Evolutionary conservation across 805 yeast species (phyloP).

Genomic region (Metschnikowia cerradonensis): DNA sequence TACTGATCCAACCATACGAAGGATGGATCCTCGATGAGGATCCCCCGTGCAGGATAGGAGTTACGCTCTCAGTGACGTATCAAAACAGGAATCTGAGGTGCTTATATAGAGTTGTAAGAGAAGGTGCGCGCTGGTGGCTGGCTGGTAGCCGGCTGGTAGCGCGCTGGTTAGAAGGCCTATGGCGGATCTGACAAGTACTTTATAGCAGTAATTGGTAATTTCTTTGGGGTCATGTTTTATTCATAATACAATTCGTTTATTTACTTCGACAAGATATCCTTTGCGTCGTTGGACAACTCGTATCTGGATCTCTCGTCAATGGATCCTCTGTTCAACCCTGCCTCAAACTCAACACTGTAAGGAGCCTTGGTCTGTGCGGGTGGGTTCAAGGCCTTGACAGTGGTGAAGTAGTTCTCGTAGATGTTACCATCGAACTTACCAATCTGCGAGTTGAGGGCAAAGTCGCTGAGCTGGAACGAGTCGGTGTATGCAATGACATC

Average conservation of each 20-base stretch:
- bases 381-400: slow-evolving; percentile 18
- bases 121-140: no score
- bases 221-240: not conserved
- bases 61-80: no score
- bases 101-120: no score
- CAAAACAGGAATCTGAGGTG: no score
- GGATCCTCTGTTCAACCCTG: slow-evolving; percentile 14
- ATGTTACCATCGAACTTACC: slow-evolving; percentile 19
- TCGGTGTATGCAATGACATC: slow-evolving; percentile 18
- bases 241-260: not conserved
- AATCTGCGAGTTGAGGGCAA: slow-evolving; percentile 17
- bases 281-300: slow-evolving; percentile 14
- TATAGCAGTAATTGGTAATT: not conserved
- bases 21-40: no score
- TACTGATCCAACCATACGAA: no score
- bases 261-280: slow-evolving; percentile 14
- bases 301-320: slow-evolving; percentile 14
- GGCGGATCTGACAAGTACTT: no score
- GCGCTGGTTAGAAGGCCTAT: no score
- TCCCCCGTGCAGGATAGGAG: no score
- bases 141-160: no score
- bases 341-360: slow-evolving; percentile 19
- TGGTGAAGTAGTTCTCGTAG: slow-evolving; percentile 20
- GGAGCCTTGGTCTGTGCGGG: slow-evolving; percentile 18
- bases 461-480: slow-evolving; percentile 20